Base-by-base conservation (phyloP, 176 grass and related monocot genomes). In the Urochloa ruziziensis region DNA sequence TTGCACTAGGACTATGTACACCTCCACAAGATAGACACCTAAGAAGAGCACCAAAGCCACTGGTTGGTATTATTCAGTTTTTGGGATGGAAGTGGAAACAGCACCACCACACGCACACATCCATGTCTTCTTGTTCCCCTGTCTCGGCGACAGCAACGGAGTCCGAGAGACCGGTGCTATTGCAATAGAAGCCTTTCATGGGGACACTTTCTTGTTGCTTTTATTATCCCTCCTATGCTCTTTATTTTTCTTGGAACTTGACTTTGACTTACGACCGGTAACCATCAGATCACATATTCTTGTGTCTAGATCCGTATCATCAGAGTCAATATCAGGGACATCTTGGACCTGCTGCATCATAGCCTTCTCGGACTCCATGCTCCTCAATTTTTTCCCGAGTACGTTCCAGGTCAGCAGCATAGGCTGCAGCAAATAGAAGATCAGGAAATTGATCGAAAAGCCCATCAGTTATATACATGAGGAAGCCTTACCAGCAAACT, bases 1-100 rank as follows among this genome's bases (percentile, higher is more conserved):
- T 30, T 54, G 51, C 51, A 54, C 4, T 19, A 47, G 42, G 46
- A 81, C 85, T 73, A 56, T 74, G 51, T 64, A 83, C 64, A 78
- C 46, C 10, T 16, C 15, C 46, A 79, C 27, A 42, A 87, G 9
- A 29, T 57, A 17, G 8, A 53, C 4, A 27, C 43, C 19, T 40
- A 27, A 23, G n/a, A 77, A 18, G 57, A 63, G 28, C 23, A 34
- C 6, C 1, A 35, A 59, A 40, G 10, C 11, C 27, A 27, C 42
- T 33, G 24, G 34, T 39, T 43, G 35, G 21, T n/a, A 54, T 86
- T 73, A 65, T 62, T 70, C n/a, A 70, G 86, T 62, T 59, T 52
- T 42, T 33, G 16, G 24, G 12, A 15, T 13, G 44, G 44, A 46
- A 46, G 44, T 0, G 44, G 44, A 3, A 46, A 46, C 44, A 13